Base-by-base conservation (phyloP, 208 protist genomes). In the Eutreptiella sp. region DNA sequence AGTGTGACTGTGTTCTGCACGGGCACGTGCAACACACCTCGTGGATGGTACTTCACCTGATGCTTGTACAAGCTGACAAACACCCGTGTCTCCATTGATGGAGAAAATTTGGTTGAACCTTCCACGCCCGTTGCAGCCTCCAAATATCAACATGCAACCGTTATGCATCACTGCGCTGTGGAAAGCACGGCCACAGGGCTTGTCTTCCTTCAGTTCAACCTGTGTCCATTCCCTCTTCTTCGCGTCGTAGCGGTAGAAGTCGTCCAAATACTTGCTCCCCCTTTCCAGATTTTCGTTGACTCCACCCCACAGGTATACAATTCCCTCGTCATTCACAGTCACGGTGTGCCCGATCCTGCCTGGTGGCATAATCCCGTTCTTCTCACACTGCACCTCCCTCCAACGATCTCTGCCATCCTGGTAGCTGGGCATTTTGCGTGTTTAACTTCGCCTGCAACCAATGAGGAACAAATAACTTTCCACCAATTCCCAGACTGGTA, bases 311-410 rank as follows among this genome's bases (percentile, higher is more conserved):
- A 90, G 72, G 70, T 84, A 88, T 2, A 83, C 77, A 52, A 84
- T 88, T 43, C 45, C 74, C 38, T 76, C 79, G 24, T 73, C 76
- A 28, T 38, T 66, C 60, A 83, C 80, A 47, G 79, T 70, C 54
- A 90, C 73, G 19, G 79, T 84, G 71, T 90, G 84, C 2, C 84
- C 84, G 63, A 90, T 90, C 21, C 84, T 69, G 47, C 84, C 84
- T 3, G 75, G 72, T 11, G 84, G 84, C 2, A 70, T 69, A 23
- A 54, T 48, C 2, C 66, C 50, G 63, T 53, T 67, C n/a, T n/a
- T n/a, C n/a, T n/a, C n/a, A 66, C 68, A 81, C 39, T 73, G 19
- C 28, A 83, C 67, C 43, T 60, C 70, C 31, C 65, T 70, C 79
- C 84, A 89, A n/a, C n/a, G n/a, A n/a, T n/a, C n/a, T n/a, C n/a